Evolutionary conservation across 805 yeast genomes (phyloP), one percentile per base, ranked within the genome.

Genomic region (Cyberlindnera sargentensis): DNA sequence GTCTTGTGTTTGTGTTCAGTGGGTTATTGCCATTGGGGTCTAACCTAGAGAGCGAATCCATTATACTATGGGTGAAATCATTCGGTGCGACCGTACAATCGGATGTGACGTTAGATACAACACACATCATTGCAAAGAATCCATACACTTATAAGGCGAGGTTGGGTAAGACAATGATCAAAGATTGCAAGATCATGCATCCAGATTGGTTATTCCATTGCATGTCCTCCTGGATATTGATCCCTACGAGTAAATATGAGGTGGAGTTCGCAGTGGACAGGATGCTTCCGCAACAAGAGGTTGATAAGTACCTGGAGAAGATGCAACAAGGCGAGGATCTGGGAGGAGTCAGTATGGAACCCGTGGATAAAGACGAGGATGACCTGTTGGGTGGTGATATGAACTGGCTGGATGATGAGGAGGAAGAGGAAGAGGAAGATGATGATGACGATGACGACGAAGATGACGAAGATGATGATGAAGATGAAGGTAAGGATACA

Each of bases 201-300:
- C 90, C 95, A 3, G 93, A 86, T 55, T 91, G 99, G 99, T 64
- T 91, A 3, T 90, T 90, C 65, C 80, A 83, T 32, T 85, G 96
- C 61, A 69, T 91, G 51, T 80, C 89, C 6, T 65, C 73, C 26
- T 91, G 98, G 98, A 68, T 70, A 43, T 74, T 73, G 37, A 81
- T 80, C 0, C 95, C 80, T 15, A 93, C 83, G 49, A 67, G 60
- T 3, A 77, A 74, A 4, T 90, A 70, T 57, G 60, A 70, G 34
- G 67, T 89, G 20, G 64, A 71, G 5, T 73, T 76, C n/a, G 71
- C 69, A 5, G 70, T 72, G 23, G 73, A 72, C 1, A 70, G 67
- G 32, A 60, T 73, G 57, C 57, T 71, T 11, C 71, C 32, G 60
- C 67, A 68, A 3, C 70, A 65, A 39, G 84, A 64, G 35, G 49